Evolutionary conservation across 2,329 filamentous ascomycete genomes (phyloP).

Genomic region (Macrophomina pseudophaseolina): DNA sequence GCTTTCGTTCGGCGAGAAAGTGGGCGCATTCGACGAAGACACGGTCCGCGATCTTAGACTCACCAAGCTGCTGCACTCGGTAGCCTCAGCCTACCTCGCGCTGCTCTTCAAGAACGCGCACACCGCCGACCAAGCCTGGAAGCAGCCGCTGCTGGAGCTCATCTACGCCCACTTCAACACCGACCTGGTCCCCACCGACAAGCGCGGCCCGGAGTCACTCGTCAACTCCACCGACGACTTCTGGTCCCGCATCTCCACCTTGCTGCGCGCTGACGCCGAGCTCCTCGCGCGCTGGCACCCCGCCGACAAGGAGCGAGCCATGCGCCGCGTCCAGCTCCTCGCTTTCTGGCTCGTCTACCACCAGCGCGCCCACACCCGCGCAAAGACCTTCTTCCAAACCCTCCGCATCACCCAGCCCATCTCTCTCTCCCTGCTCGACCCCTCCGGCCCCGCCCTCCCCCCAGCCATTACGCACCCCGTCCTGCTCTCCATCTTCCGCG

Average conservation of each 20-base stretch:
- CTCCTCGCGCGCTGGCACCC: conserved; percentile 11
- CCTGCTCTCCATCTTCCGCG: conserved; percentile 38
- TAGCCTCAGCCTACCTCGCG: conserved; percentile 35
- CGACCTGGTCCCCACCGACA: conserved; percentile 32
- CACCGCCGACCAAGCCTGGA: conserved; percentile 32
- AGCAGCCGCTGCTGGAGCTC: conserved; percentile 35
- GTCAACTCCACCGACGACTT: conserved; percentile 30
- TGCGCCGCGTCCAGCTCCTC: conserved; percentile 37
- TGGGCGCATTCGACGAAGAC: conserved; percentile 30
- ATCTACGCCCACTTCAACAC: conserved; percentile 40
- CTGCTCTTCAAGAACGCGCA: conserved; percentile 28
- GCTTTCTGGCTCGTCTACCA: conserved; percentile 42
- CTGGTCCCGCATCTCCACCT: conserved; percentile 29
- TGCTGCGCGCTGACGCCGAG: conserved; percentile 13
- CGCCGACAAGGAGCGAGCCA: conserved; percentile 25
- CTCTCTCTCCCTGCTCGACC: conserved; percentile 32
- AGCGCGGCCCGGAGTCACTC: conserved; percentile 28
- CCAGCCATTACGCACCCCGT: conserved; percentile 27
- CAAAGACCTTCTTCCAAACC: conserved; percentile 40
- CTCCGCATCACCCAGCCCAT: conserved; percentile 33
- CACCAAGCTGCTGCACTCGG: conserved; percentile 35
- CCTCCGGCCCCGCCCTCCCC: conserved; percentile 27
- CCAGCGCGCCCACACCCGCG: conserved; percentile 36
- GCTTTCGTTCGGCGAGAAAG: conserved; percentile 31
- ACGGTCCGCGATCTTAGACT: conserved; percentile 28